A percentile compares a stretch with the other conserved stretches of the same genome.
These are phyloP conservation scores for Atkinsonella hypoxylon DNA, from an alignment of 2,329 filamentous ascomycete species.

Conservation along the genomic window DNA sequence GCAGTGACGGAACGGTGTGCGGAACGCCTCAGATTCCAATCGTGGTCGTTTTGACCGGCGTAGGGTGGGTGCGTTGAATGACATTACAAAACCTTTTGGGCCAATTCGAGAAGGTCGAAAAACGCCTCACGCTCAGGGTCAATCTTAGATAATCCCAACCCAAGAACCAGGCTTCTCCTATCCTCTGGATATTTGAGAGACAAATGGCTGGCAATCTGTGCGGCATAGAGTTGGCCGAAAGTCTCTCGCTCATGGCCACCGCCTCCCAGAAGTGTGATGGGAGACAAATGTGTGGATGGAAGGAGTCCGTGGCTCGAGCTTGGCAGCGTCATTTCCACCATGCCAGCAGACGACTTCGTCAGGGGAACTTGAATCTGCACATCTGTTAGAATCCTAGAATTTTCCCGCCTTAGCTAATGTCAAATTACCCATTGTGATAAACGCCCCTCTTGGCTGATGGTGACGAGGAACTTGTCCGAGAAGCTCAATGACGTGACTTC, in stretches of 20 bases:
- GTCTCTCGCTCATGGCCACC: constrained; percentile 70
- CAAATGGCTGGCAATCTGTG: constrained; percentile 76
- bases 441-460: constrained; percentile 72
- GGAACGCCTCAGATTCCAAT: neutral
- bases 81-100: constrained; percentile 40
- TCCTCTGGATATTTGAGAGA: constrained; percentile 57
- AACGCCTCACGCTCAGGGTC: constrained; percentile 43
- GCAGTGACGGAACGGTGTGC: neutral
- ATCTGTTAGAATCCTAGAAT: constrained; percentile 1
- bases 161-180: constrained; percentile 47
- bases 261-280: constrained; percentile 76
- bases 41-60: neutral
- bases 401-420: neutral
- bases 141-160: constrained; percentile 42
- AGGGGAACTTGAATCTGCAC: constrained; percentile 68
- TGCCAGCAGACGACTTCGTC: constrained; percentile 50
- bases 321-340: constrained; percentile 47
- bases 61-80: neutral
- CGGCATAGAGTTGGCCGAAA: constrained; percentile 76
- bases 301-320: constrained; percentile 39
- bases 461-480: constrained; percentile 82
- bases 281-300: constrained; percentile 71
- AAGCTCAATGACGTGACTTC: constrained; percentile 64
- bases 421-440: constrained; percentile 78
- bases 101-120: constrained; percentile 53